Evolutionary conservation across 768 basidiomycete genomes (phyloP), one percentile per base, ranked within the genome.

Genomic region (Leccinum ochraceum): DNA sequence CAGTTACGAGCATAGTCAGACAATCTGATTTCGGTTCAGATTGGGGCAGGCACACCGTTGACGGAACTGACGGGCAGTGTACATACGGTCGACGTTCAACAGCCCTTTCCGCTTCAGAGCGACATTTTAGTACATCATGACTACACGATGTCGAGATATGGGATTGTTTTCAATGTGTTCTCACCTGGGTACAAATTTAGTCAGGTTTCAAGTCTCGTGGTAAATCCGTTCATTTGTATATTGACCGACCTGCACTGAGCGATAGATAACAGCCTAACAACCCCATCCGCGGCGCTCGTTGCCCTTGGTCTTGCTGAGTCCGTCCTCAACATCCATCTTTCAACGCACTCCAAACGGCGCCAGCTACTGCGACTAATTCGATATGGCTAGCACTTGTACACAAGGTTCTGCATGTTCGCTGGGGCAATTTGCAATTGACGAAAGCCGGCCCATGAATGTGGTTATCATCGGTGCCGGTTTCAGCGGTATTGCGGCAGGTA

Each of bases 381-480:
- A 3, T 14, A 58, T 63, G 63, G 49, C 49, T 34, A 17, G 34
- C 24, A n/a, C 34, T 36, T 14, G 34, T 36, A 36, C 34, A 14
- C 34, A 36, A 36, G 13, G 34, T 36, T 36, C 34, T 36, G 34
- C 34, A 36, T 36, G 13, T 26, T 59, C 66, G 10, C 61, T 82
- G 22, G 80, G 80, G 1, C 67, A 76, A 39, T 83, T 84, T 61
- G 72, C 77, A 30, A 77, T 86, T 56, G 85, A 85, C 66, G 83
- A 84, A 51, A 67, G 77, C 30, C 77, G 83, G 28, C 82, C 79
- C 17, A 81, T 86, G 57, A 82, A 78, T 63, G 83, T 86, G 28
- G 78, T 82, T 5, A 73, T 79, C 28, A 82, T 87, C 36, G 86
- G 86, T 36, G 83, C 85, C 10, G 85, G 86, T 2, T 86, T 79